Percentiles rank a stretch among this genome's conserved stretches.
Conservation (phyloP, 257 asterid genomes). For the Capsicum baccatum region DNA sequence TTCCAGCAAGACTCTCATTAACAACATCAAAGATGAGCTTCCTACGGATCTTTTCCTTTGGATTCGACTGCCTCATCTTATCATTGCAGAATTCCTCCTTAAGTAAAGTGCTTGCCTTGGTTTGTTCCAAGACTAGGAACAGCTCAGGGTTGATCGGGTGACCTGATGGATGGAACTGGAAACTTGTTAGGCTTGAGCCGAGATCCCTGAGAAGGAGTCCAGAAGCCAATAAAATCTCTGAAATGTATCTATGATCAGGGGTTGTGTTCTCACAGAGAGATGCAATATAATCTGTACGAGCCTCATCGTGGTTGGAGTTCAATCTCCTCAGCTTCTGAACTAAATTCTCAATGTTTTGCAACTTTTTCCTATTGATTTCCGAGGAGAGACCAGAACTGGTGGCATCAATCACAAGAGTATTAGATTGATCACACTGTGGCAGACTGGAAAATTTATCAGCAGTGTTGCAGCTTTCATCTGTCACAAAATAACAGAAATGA, state of each 20-base stretch:
- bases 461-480: slow-evolving; percentile 51
- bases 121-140: slow-evolving; percentile 94
- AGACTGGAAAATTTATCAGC: slow-evolving; percentile 34
- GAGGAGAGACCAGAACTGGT: slow-evolving; percentile 43
- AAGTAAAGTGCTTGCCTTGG: slow-evolving; percentile 54
- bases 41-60: slow-evolving; percentile 56
- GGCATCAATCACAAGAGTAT: slow-evolving; percentile 34
- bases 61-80: slow-evolving; percentile 41
- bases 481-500: slow-evolving; percentile 31
- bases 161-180: slow-evolving; percentile 86
- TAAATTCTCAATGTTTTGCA: slow-evolving; percentile 74
- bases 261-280: slow-evolving; percentile 78
- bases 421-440: slow-evolving; percentile 36
- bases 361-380: slow-evolving; percentile 62
- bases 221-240: slow-evolving; percentile 88
- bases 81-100: slow-evolving; percentile 43
- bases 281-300: slow-evolving; percentile 89
- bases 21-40: slow-evolving; percentile 74
- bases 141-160: slow-evolving; percentile 89
- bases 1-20: slow-evolving; percentile 77
- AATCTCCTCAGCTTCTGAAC: slow-evolving; percentile 82
- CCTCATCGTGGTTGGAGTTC: slow-evolving; percentile 93
- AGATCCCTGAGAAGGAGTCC: slow-evolving; percentile 93
- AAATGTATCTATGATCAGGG: slow-evolving; percentile 83
- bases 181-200: slow-evolving; percentile 59